These are phyloP conservation scores for Lachnellula subtilissima DNA, from an alignment of 2,329 filamentous ascomycete genomes.

Conservation along the genomic window DNA sequence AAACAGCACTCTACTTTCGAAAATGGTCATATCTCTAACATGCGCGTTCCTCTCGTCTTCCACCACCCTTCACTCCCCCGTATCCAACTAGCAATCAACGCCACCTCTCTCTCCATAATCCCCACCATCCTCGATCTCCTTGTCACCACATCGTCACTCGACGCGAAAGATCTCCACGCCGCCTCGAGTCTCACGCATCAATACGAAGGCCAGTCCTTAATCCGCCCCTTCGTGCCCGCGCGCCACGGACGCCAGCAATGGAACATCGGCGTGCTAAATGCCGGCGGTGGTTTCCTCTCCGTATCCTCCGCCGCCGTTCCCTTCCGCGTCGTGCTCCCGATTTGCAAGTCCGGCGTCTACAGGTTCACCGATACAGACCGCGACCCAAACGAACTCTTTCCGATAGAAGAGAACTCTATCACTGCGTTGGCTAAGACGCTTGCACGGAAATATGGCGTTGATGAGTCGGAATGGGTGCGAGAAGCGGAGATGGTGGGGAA, in stretches of 20 bases:
- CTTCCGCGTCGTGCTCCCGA: conserved; percentile 22
- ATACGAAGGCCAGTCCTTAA: conserved; percentile 43
- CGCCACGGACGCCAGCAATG: conserved; percentile 30
- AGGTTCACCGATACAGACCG: conserved; percentile 34
- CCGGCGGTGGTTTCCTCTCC: conserved; percentile 21
- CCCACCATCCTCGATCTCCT: conserved; percentile 43
- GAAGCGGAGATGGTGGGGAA: conserved; percentile 34
- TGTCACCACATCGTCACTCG: conserved; percentile 36
- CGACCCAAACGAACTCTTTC: conserved; percentile 33
- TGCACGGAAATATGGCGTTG: conserved; percentile 28
- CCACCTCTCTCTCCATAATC: conserved; percentile 39
- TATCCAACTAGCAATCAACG: conserved; percentile 36
- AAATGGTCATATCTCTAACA: conserved; percentile 40
- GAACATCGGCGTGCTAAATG: conserved; percentile 26
- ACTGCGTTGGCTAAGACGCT: conserved; percentile 19
- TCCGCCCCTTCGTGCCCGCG: conserved; percentile 35
- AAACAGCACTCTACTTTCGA: conserved; percentile 36
- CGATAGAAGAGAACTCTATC: conserved; percentile 29
- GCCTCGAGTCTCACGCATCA: conserved; percentile 38
- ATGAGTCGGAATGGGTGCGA: conserved; percentile 33
- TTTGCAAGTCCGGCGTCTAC: conserved; percentile 19
- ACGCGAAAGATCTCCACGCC: conserved; percentile 26
- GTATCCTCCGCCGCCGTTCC: conserved; percentile 17
- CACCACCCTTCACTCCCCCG: conserved; percentile 38
- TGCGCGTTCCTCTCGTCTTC: conserved; percentile 40